These are phyloP conservation scores for Phytophthora boehmeriae DNA, from an alignment of 352 stramenopile species.

Conservation along the genomic window DNA sequence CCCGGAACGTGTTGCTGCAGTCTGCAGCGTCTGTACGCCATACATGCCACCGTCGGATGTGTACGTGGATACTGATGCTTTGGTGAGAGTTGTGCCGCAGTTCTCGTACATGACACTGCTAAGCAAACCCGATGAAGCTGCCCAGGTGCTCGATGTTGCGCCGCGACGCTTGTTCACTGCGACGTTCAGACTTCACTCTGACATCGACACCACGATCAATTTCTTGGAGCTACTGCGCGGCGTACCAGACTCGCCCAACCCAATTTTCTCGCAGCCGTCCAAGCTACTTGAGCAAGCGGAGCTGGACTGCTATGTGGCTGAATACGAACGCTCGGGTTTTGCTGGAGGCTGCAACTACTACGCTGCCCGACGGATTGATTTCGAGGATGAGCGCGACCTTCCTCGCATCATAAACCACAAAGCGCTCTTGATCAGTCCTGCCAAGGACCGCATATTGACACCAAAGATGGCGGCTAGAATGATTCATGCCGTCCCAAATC, in stretches of 20 bases:
- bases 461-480: constrained; percentile 64
- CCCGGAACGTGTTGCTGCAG: constrained; percentile 48
- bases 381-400: constrained; percentile 44
- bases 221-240: constrained; percentile 34
- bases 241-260: constrained; percentile 35
- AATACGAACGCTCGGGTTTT: constrained; percentile 63
- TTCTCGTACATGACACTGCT: constrained; percentile 76
- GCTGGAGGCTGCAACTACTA: constrained; percentile 61
- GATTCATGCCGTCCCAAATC: constrained; percentile 48
- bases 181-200: constrained; percentile 49
- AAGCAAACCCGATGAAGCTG: constrained; percentile 38
- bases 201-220: constrained; percentile 29
- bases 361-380: constrained; percentile 57
- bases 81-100: constrained; percentile 49
- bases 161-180: constrained; percentile 56
- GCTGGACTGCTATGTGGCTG: constrained; percentile 59
- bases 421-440: constrained; percentile 65
- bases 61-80: constrained; percentile 49
- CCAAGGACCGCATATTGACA: constrained; percentile 53
- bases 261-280: constrained; percentile 44
- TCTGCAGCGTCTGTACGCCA: constrained; percentile 61
- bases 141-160: constrained; percentile 39
- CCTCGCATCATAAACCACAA: constrained; percentile 41
- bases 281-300: constrained; percentile 52
- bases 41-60: constrained; percentile 48